A percentile compares a stretch with the other conserved stretches of the same genome.
Evolutionary conservation across 768 basidiomycete genomes (phyloP).

Genomic region (Phylloporus sp.): DNA sequence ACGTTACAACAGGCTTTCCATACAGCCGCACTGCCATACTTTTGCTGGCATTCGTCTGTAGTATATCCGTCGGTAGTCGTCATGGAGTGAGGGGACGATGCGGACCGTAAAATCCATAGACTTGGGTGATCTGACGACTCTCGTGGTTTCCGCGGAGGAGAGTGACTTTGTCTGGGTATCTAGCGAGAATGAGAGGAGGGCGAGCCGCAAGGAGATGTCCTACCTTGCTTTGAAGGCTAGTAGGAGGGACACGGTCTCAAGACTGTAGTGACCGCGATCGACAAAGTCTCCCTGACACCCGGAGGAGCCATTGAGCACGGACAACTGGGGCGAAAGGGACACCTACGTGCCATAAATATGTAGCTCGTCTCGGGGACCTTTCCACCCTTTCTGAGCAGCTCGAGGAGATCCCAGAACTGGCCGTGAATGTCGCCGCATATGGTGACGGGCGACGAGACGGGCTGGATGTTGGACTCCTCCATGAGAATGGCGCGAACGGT

Average conservation of each 20-base stretch:
- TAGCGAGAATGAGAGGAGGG: conserved; percentile 27
- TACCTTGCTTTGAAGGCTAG: conserved; percentile 87
- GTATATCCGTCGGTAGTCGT: not conserved
- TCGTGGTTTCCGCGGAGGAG: conserved; percentile 94
- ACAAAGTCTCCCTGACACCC: conserved; percentile 86
- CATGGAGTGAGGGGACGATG: not conserved
- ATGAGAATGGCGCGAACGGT: conserved; percentile 84
- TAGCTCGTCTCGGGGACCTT: conserved; percentile 85
- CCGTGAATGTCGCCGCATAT: conserved; percentile 96
- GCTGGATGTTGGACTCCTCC: conserved; percentile 97
- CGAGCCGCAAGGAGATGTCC: conserved; percentile 7
- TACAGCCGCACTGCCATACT: conserved; percentile 90
- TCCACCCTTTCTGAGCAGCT: conserved; percentile 83
- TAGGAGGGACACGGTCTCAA: conserved; percentile 90
- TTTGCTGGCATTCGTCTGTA: conserved; percentile 93
- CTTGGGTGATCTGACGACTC: conserved; percentile 95
- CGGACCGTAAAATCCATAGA: conserved; percentile 95
- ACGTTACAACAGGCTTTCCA: conserved; percentile 98
- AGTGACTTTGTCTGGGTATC: conserved; percentile 91
- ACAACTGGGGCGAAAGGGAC: conserved; percentile 25
- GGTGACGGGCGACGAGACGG: conserved; percentile 91
- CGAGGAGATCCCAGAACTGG: conserved; percentile 95
- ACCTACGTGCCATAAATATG: conserved; percentile 89
- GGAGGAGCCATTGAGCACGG: conserved; percentile 22
- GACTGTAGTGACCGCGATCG: conserved; percentile 91